phyloP scores from a whole-genome alignment of 768 basidiomycete genomes.

The Termitomyces sp. region DNA sequence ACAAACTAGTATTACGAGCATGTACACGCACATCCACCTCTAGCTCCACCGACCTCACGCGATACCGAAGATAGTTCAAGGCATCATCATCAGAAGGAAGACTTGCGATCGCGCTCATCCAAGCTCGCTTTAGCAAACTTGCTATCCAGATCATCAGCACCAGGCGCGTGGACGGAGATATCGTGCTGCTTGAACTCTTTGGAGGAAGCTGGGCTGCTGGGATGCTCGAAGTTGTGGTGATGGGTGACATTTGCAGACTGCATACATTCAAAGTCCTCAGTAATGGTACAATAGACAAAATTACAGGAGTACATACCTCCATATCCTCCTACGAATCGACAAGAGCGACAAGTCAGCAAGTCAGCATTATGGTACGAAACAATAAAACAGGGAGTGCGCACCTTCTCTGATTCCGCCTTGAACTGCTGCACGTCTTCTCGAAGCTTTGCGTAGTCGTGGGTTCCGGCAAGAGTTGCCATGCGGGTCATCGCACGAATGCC shows the following conservation, averaged over 20 bases:
- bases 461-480: constrained; percentile 57
- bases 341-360: neutral
- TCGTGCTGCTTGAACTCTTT: constrained; percentile 20
- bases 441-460: constrained; percentile 44
- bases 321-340: constrained; percentile 27
- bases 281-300: neutral
- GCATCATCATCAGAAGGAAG: neutral
- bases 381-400: constrained; percentile 11
- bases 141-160: constrained; percentile 20
- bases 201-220: neutral
- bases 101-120: constrained; percentile 15
- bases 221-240: constrained; percentile 34
- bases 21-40: too few relatives aligned
- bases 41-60: neutral
- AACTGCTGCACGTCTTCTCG: constrained; percentile 58
- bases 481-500: constrained; percentile 84
- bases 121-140: constrained; percentile 28
- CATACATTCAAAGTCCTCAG: constrained; percentile 12
- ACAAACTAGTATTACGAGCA: too few relatives aligned
- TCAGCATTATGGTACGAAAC: neutral
- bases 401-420: constrained; percentile 78
- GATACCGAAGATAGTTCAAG: neutral
- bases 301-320: constrained; percentile 18
- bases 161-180: constrained; percentile 15
- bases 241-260: constrained; percentile 44